phyloP scores from a whole-genome alignment of 2,329 filamentous ascomycete species.

The Xylariaceae sp. region DNA sequence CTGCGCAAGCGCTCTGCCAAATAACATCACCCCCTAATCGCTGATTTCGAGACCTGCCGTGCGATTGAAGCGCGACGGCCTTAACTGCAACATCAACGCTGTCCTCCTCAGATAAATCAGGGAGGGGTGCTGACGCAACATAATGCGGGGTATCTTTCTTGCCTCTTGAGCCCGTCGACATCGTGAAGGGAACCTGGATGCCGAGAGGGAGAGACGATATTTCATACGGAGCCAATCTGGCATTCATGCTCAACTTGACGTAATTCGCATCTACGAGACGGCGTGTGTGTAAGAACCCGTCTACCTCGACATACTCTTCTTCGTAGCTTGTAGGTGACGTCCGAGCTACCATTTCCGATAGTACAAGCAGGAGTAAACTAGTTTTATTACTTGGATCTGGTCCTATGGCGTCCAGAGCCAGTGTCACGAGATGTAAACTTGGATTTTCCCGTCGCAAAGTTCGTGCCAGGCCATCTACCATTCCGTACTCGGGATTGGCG shows the following conservation, averaged over 20 bases:
- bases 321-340: slow-evolving; percentile 13
- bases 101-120: not conserved
- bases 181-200: slow-evolving; percentile 3
- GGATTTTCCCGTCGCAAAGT: slow-evolving; percentile 17
- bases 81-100: not conserved
- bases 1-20: not conserved
- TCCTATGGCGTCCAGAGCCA: not conserved
- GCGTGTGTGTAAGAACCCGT: slow-evolving; percentile 13
- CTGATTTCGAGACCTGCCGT: not conserved
- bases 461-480: slow-evolving; percentile 20
- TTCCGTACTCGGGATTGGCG: slow-evolving; percentile 1
- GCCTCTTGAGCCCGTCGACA: not conserved
- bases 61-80: not conserved
- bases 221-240: slow-evolving; percentile 2
- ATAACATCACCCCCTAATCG: not conserved
- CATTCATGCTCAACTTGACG: slow-evolving; percentile 4
- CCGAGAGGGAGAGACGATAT: not conserved
- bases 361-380: not conserved
- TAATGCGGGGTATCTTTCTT: not conserved
- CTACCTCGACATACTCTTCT: slow-evolving; percentile 23
- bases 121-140: not conserved
- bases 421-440: slow-evolving; percentile 18
- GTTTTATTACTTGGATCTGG: not conserved
- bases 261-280: slow-evolving; percentile 18
- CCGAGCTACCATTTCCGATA: slow-evolving; percentile 4